phyloP scores from a whole-genome alignment of 2,329 filamentous ascomycete genomes.

The Colletotrichum cereale region DNA sequence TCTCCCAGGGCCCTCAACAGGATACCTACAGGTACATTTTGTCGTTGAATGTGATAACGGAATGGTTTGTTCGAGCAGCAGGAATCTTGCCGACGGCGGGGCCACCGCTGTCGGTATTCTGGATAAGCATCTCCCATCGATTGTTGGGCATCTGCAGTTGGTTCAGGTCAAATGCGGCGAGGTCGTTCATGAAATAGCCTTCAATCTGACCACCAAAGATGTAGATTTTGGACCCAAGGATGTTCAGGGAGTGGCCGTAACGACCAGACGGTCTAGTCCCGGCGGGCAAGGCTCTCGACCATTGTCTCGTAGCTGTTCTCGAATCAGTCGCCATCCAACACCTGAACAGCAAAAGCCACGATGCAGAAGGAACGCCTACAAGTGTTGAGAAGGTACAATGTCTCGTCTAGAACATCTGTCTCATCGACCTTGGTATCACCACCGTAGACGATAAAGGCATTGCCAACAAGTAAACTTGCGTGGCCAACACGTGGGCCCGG shows the following conservation, averaged over 20 bases:
- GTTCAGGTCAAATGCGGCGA: constrained; percentile 95
- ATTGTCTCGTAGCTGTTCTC: constrained; percentile 88
- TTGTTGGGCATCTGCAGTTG: constrained; percentile 92
- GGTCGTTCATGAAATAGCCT: constrained; percentile 97
- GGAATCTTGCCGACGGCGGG: constrained; percentile 74
- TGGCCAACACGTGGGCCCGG: constrained; percentile 96
- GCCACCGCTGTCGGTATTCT: constrained; percentile 75
- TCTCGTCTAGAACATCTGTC: constrained; percentile 91
- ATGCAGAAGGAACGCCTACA: constrained; percentile 72
- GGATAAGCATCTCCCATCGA: constrained; percentile 92
- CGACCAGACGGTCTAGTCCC: constrained; percentile 88
- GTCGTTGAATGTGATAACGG: constrained; percentile 91
- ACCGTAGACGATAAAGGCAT: constrained; percentile 98
- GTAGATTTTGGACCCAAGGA: constrained; percentile 95
- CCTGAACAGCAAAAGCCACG: neutral
- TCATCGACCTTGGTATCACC: constrained; percentile 98
- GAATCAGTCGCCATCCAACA: constrained; percentile 10
- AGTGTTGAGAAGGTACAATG: constrained; percentile 95
- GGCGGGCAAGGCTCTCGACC: constrained; percentile 92
- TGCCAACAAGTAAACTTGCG: constrained; percentile 92
- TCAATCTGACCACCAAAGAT: constrained; percentile 98
- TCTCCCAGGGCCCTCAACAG: neutral
- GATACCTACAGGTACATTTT: constrained; percentile 87
- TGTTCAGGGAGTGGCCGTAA: constrained; percentile 97
- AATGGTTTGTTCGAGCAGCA: constrained; percentile 93